Evolutionary conservation across 345 rosid species (phyloP), one percentile per base, ranked within the genome.

Genomic region (Pugionium cornutum): DNA sequence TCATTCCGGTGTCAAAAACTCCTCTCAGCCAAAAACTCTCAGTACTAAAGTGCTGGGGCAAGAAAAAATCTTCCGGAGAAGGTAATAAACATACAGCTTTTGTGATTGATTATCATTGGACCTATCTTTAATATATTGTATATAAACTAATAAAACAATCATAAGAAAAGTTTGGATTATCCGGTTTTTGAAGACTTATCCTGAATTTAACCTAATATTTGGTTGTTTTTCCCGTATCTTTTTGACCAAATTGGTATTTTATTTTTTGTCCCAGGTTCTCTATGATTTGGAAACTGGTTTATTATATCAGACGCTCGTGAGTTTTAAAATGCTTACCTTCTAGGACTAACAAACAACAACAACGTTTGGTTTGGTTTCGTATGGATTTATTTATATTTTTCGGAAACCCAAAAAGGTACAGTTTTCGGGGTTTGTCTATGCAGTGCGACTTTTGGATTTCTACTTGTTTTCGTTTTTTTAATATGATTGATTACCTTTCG

Each of bases 1-100:
- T 84, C 33, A 74, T 94, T 42, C 99, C 91, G 18, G 92, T 94
- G 11, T 80, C 97, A 0, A 55, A 35, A 63, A 83, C 90, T 55
- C 89, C 94, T 0, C 18, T 84, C 4, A 66, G 74, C 65, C 43
- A 2, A 28, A 44, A 48, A 40, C 69, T 67, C 42, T 27, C 54
- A 5, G 40, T 0, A 26, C 60, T 67, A n/a, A 74, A 67, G 42
- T 74, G n/a, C 36, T 51, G 76, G 72, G 71, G 72, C 10, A 73
- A 66, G 67, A 70, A 62, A 39, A 72, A 65, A 6, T 67, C 77
- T 18, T 8, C 68, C 6, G 76, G 67, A 44, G 76, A 73, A 66
- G 76, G 72, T 73, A 72, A 40, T 4, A 44, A 53, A 36, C 44
- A 27, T 11, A 2, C 18, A 18, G 18, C 18, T 18, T 18, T 18